Evolutionary conservation across 768 basidiomycete species (phyloP).

Genomic region (Hygrocybe coccinea): DNA sequence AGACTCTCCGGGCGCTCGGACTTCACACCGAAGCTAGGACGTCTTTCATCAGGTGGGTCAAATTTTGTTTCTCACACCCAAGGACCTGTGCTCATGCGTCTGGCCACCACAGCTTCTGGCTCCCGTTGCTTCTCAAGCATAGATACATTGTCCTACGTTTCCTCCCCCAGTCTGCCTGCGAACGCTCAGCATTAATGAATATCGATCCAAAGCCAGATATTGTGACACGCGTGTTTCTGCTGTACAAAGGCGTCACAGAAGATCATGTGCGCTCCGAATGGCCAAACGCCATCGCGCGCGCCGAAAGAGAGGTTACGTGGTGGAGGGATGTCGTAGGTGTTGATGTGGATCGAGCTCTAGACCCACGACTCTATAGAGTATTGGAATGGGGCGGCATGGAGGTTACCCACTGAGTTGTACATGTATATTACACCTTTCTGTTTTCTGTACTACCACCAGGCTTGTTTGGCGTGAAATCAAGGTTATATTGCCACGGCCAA

Average conservation of each 20-base stretch:
- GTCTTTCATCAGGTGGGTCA: constrained; percentile 43
- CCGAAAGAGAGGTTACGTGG: constrained; percentile 17
- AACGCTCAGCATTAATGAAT: constrained; percentile 33
- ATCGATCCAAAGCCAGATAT: constrained; percentile 40
- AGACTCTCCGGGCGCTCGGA: constrained; percentile 27
- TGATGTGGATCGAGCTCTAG: constrained; percentile 19
- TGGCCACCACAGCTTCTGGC: constrained; percentile 36
- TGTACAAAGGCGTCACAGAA: constrained; percentile 36
- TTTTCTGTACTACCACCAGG: no score
- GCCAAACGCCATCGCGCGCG: constrained; percentile 19
- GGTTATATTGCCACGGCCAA: no score
- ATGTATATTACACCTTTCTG: background rate
- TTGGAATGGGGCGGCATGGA: constrained; percentile 50
- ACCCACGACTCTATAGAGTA: constrained; percentile 33
- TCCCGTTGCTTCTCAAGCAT: constrained; percentile 39
- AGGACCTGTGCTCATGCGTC: background rate
- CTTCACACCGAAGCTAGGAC: constrained; percentile 42
- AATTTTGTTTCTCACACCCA: background rate
- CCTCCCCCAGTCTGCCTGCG: constrained; percentile 40
- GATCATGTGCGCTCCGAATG: constrained; percentile 22
- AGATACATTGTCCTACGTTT: constrained; percentile 41
- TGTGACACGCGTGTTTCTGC: constrained; percentile 43
- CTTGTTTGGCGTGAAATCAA: no score
- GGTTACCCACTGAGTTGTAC: constrained; percentile 11
- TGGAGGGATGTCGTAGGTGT: constrained; percentile 37